Conservation (phyloP, 2,329 filamentous ascomycete genomes). For the Ilyonectria sp. region DNA sequence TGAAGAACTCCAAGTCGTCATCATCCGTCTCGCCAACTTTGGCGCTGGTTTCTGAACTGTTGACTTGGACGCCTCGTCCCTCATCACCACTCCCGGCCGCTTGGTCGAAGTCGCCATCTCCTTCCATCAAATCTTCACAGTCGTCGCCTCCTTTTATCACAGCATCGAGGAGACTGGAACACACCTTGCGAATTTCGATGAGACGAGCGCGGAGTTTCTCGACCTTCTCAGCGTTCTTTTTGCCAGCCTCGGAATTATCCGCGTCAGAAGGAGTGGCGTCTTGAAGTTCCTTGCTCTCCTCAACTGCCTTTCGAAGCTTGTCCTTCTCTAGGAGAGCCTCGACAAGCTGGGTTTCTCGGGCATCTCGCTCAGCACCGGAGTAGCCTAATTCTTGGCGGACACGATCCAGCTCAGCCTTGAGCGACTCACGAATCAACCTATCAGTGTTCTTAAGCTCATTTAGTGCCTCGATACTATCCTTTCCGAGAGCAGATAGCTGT, state of each 20-base stretch:
- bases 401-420: conserved; percentile 71
- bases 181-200: conserved; percentile 73
- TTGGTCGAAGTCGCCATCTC: conserved; percentile 30
- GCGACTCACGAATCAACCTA: conserved; percentile 70
- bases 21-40: not conserved
- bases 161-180: conserved; percentile 47
- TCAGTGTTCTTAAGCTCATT: conserved; percentile 73
- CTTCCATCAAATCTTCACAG: not conserved
- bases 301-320: conserved; percentile 69
- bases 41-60: not conserved
- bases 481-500: conserved; percentile 69
- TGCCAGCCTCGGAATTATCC: conserved; percentile 54
- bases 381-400: conserved; percentile 67
- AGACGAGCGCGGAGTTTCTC: conserved; percentile 71
- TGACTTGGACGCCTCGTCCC: not conserved
- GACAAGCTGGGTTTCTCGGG: conserved; percentile 72
- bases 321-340: conserved; percentile 74
- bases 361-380: conserved; percentile 67
- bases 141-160: conserved; percentile 12
- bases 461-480: conserved; percentile 69
- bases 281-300: conserved; percentile 61
- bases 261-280: conserved; percentile 55
- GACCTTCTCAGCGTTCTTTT: conserved; percentile 66
- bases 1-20: not conserved
- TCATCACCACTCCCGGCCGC: conserved; percentile 18